Evolutionary conservation across 2,329 filamentous ascomycete species (phyloP), one percentile per base, ranked within the genome.

Genomic region (Pseudogymnoascus sp.): DNA sequence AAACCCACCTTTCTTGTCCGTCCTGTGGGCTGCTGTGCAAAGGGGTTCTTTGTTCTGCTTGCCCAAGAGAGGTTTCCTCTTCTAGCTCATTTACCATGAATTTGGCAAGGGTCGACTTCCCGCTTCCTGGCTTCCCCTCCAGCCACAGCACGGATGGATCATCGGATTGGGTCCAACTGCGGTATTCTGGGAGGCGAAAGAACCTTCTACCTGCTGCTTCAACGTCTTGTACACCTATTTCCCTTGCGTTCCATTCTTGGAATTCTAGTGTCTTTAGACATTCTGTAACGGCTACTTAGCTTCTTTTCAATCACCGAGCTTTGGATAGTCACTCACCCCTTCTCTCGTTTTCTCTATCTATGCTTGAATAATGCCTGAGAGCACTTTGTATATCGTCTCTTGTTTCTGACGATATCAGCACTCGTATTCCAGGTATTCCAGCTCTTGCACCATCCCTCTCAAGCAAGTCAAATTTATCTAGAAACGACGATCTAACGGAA

Each of bases 111-210:
- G 66, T 67, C 5, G 61, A 64, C 34, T 68, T 68, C 45, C 66
- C 66, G 34, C 66, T 67, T 31, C 66, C 66, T n/a, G 66, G 64
- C 34, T 68, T 68, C 16, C 65, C 66, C 37, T 66, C 26, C 6
- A 68, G 34, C 62, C 60, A 64, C 29, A 67, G 31, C 18, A 64
- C 21, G 7, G 21, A 21, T 2, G 63, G 37, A 5, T 12, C 0
- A 12, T 18, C 3, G 21, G 16, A 51, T 10, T 26, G 2, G 14
- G n/a, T 1, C 62, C 62, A 63, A 12, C 8, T 61, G 36, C 7
- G 5, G n/a, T 39, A 63, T 40, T 36, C 1, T 36, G 3, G 2
- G 36, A 29, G 31, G 14, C 26, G 1, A 54, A 54, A 54, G 16
- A 54, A 11, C 4, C 4, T 12, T 16, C 1, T 54, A 16, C 37